Base-by-base conservation (phyloP, 2,329 filamentous ascomycete species). In the Hypoxylon sp. region DNA sequence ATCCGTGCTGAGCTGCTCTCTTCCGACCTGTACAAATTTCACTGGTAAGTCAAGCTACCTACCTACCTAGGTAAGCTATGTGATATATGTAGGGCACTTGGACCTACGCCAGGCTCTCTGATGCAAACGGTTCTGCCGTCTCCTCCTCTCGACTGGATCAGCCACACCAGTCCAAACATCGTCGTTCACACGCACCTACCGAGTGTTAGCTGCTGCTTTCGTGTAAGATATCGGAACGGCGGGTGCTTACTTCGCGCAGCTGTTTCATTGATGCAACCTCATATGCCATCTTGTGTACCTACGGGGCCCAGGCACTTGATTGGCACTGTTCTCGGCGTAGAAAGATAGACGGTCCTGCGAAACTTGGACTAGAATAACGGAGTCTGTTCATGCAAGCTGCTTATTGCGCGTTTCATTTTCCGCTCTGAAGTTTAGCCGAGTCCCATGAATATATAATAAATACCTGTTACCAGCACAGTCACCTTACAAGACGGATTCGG, bases 121-220 rank as follows among this genome's bases (percentile, higher is more conserved):
- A 56, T 74, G 70, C n/a, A 76, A 60, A 35, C 73, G 69, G 26
- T 70, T 75, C 56, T 76, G 73, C 52, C 67, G 64, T 54, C 67
- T 73, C 54, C 70, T 71, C 41, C 74, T 65, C 54, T 72, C 67
- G 8, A 65, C 66, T 31, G 66, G 55, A 54, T 72, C 66, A 2
- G 61, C 58, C 18, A 74, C 35, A 2, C 74, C 73, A 18, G 73
- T 72, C 73, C 73, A 75, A 58, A 75, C 69, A 53, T 76, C 73
- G 17, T 73, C 63, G 31, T 37, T 29, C n/a, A 48, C 49, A 6
- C 63, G 63, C 18, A 65, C 66, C 68, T 70, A 53, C 15, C 10
- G 35, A 20, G 6, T 26, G 21, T 59, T 17, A 62, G 37, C 15
- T 26, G 11, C 26, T 38, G 13, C 13, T 21, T 37, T n/a, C 11